phyloP scores from a whole-genome alignment of 768 basidiomycete genomes.

The Kockovaella imperatae region DNA sequence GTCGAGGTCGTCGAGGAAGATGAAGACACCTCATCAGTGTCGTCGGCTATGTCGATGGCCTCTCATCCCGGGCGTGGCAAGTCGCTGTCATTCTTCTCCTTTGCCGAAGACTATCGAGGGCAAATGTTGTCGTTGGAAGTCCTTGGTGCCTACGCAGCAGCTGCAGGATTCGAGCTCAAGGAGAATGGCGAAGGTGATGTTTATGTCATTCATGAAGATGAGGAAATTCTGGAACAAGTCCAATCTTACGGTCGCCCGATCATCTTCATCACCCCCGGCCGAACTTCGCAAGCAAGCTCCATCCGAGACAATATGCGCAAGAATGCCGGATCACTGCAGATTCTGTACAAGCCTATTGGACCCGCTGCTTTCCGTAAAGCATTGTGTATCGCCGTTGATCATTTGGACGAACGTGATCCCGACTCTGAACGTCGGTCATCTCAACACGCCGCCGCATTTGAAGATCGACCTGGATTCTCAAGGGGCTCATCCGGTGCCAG shows the following conservation, averaged over 20 bases:
- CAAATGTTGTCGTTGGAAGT: slow-evolving; percentile 59
- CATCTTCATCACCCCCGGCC: slow-evolving; percentile 64
- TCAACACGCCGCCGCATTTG: background rate
- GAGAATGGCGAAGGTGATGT: slow-evolving; percentile 57
- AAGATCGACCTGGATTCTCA: slow-evolving; percentile 24
- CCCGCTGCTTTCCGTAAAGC: slow-evolving; percentile 63
- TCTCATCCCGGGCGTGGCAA: slow-evolving; percentile 16
- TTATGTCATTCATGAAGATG: slow-evolving; percentile 72
- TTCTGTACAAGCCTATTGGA: slow-evolving; percentile 81
- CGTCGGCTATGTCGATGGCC: slow-evolving; percentile 1
- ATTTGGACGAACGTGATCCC: slow-evolving; percentile 11
- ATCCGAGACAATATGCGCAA: slow-evolving; percentile 55
- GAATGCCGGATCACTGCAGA: slow-evolving; percentile 69
- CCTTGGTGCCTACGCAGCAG: slow-evolving; percentile 57
- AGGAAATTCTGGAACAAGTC: slow-evolving; percentile 52
- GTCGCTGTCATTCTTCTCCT: slow-evolving; percentile 62
- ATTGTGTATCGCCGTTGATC: slow-evolving; percentile 43
- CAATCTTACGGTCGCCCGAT: slow-evolving; percentile 57
- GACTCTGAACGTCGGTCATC: background rate
- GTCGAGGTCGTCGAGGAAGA: slow-evolving; percentile 56
- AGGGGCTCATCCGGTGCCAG: slow-evolving; percentile 27
- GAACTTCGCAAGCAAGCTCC: slow-evolving; percentile 48
- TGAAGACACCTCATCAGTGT: slow-evolving; percentile 26
- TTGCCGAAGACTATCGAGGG: slow-evolving; percentile 60
- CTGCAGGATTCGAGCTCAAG: slow-evolving; percentile 64